phyloP scores from a whole-genome alignment of 495 filamentous ascomycete genomes.

The Clohesyomyces aquaticus region DNA sequence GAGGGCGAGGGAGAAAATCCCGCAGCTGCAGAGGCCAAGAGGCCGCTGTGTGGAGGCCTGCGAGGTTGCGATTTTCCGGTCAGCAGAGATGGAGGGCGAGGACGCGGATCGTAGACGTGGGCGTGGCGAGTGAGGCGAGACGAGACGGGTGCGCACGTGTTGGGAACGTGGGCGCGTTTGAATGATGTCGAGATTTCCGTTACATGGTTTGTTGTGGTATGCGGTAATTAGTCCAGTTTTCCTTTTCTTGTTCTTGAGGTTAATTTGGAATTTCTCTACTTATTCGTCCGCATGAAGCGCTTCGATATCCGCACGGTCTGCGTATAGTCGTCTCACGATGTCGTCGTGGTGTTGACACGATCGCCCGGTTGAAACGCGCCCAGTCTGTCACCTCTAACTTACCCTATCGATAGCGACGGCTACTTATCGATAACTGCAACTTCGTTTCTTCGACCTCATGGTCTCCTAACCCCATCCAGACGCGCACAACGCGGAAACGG shows the following conservation, averaged over 20 bases:
- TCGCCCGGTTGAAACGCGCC: conserved; percentile 1
- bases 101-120: neutral
- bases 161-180: neutral
- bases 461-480: neutral
- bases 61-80: neutral
- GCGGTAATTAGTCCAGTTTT: too few relatives aligned
- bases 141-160: neutral
- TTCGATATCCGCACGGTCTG: too few relatives aligned
- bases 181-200: too few relatives aligned
- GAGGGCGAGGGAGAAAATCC: neutral
- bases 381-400: neutral
- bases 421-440: conserved; percentile 14
- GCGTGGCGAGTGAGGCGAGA: neutral
- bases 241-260: too few relatives aligned
- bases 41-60: neutral
- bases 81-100: too few relatives aligned
- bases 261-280: too few relatives aligned
- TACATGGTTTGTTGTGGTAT: too few relatives aligned
- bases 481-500: neutral
- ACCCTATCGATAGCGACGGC: conserved; percentile 7
- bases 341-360: conserved; percentile 7
- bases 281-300: too few relatives aligned
- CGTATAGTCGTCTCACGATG: conserved; percentile 7
- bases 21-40: neutral
- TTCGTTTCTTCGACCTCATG: neutral